Base-by-base conservation (phyloP, 2,329 filamentous ascomycete genomes). In the Diaporthe amygdali region DNA sequence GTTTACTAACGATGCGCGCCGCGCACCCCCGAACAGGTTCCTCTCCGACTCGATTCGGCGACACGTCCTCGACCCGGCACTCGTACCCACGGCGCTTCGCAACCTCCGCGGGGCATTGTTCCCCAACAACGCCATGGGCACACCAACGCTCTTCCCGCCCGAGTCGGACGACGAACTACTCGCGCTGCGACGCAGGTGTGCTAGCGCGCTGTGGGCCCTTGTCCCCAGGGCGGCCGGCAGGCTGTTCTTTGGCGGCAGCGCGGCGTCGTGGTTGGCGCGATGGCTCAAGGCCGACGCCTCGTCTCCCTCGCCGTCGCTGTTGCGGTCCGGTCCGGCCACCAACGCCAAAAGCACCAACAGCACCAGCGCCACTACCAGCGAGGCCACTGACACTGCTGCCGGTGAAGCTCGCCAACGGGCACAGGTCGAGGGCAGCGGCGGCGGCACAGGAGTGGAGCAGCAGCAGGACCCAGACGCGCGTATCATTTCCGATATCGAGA, bases 91-190 rank as follows among this genome's bases (percentile, higher is more conserved):
- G 79, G 82, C 94, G 75, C 88, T 96, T 77, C 89, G 90, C 79
- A 88, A 90, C 75, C 87, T 93, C 77, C 93, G 96, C 79, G 90
- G 89, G 77, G 89, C 93, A 72, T 85, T 98, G 69, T 98, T 98
- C 80, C 96, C 96, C 75, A 93, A 94, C 82, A 97, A 97, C 82
- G 86, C 89, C 76, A 91, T 92, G 73, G 92, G 91, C 71, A 88
- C 90, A 74, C 85, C 91, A 76, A 87, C 88, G 72, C 83, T 91
- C 75, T 82, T 87, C 66, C 87, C 92, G 66, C 90, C 91, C 71
- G 85, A 86, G 61, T 87, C 87, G 74, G 86, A 90, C 68, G 85
- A 89, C 76, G 88, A 90, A 77, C 84, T 90, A 74, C 84, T 84
- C 66, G 86, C 86, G 76, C 90, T 95, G 77, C 90, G 90, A 77